Conservation (phyloP, 805 yeast species). For the Schizosaccharomyces osmophilus region DNA sequence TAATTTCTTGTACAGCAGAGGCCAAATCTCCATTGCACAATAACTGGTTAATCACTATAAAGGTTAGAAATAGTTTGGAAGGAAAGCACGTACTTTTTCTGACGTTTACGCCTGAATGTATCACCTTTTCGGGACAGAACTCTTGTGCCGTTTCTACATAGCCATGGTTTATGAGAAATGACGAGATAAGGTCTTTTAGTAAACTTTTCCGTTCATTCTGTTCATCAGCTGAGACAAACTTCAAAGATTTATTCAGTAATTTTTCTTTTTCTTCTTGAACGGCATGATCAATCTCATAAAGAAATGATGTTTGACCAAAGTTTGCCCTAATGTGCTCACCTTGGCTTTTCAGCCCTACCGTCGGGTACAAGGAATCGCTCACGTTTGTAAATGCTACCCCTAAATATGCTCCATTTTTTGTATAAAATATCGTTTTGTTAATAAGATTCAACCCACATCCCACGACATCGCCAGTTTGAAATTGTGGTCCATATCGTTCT, state of each 20-base stretch:
- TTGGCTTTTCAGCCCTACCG: conserved; percentile 19
- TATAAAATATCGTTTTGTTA: conserved; percentile 39
- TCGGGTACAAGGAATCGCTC: conserved; percentile 23
- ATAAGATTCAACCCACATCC: conserved; percentile 68
- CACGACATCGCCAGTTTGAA: conserved; percentile 35
- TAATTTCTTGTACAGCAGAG: background rate
- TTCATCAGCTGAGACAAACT: conserved; percentile 5
- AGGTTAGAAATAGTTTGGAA: background rate
- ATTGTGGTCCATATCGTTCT: conserved; percentile 21
- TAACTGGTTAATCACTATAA: background rate
- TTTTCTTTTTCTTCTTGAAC: conserved; percentile 21
- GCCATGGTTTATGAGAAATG: conserved; percentile 36
- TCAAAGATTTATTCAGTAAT: conserved; percentile 9
- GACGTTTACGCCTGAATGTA: background rate
- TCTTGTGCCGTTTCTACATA: conserved; percentile 28
- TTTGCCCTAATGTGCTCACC: conserved; percentile 26
- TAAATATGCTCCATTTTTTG: conserved; percentile 51
- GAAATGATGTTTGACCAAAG: conserved; percentile 26
- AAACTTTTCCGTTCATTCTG: background rate
- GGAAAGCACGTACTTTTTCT: background rate
- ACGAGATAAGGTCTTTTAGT: conserved; percentile 13
- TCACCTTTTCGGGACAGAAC: conserved; percentile 11
- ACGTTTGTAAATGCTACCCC: conserved; percentile 31
- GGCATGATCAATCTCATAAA: conserved; percentile 34
- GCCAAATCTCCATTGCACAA: background rate